phyloP scores from a whole-genome alignment of 176 grass and related monocot species.

The Cymbopogon citratus region DNA sequence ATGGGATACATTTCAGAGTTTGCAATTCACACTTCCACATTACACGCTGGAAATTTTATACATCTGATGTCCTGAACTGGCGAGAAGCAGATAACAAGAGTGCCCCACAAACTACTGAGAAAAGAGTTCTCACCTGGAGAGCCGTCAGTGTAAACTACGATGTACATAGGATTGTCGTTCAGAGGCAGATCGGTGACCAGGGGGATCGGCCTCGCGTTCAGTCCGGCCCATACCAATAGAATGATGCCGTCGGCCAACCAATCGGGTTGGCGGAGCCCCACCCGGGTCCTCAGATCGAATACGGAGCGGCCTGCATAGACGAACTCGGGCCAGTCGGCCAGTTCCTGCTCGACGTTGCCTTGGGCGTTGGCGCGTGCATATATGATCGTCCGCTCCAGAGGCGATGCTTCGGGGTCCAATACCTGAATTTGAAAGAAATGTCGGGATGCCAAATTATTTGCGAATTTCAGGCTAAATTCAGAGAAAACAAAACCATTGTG shows the following conservation, averaged over 20 bases:
- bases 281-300: background rate
- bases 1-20: no score
- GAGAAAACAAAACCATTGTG: no score
- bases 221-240: background rate
- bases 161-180: background rate
- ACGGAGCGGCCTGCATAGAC: background rate
- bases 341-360: background rate
- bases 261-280: background rate
- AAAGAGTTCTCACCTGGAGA: background rate
- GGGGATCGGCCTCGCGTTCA: background rate
- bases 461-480: no score
- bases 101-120: background rate
- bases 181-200: constrained; percentile 4
- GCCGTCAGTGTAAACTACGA: background rate
- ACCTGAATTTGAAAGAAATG: background rate
- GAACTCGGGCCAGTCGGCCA: background rate
- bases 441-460: background rate
- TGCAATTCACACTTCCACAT: no score
- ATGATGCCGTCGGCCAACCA: background rate
- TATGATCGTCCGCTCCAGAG: background rate
- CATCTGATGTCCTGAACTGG: no score
- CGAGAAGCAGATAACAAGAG: background rate
- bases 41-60: no score
- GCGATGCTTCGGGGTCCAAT: no score
- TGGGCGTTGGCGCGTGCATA: background rate